Evolutionary conservation across 805 yeast species (phyloP), one percentile per base, ranked within the genome.

Genomic region (Brettanomyces anomalus): DNA sequence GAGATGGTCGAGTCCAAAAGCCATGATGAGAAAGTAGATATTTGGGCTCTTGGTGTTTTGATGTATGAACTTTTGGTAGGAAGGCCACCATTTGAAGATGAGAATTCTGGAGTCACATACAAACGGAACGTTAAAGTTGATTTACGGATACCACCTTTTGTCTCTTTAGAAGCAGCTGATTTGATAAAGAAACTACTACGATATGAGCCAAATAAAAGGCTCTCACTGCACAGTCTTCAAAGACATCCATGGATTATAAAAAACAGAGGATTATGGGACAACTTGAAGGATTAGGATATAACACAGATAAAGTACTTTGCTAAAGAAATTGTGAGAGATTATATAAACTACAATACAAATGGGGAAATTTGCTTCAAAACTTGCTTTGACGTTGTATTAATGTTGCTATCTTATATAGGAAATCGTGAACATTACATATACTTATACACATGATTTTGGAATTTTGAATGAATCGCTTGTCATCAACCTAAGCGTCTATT

Each of bases 11-110:
- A 83, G 47, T 79, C 85, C 1, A 79, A 75, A 51, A 84, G 79
- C 10, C 93, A 90, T 53, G 90, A 84, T 52, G 72, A 71, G 42
- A 71, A 71, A 41, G 95, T 87, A 0, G 98, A 90, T 58, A 73
- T 83, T 3, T 90, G 98, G 98, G 86, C 97, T 1, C 66, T 90
- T 42, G 98, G 98, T 0, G 79, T 90, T 2, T 61, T 90, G 32
- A 72, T 88, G 48, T 90, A 82, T 56, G 98, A 90, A 60, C 73
- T 93, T 40, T 63, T 90, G 2, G 88, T 83, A 4, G 97, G 97
- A 0, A 70, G 72, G 38, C 96, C 98, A 0, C 97, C 97, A 0
- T 90, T 90, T 59, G 96, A 88, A 58, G 96, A 85, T 50, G 71
- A 70, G 24, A 79, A 82, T 47, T 80, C 82, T 42, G 82, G 80